phyloP scores from a whole-genome alignment of 2,329 filamentous ascomycete genomes.

The Colletotrichum zoysiae region DNA sequence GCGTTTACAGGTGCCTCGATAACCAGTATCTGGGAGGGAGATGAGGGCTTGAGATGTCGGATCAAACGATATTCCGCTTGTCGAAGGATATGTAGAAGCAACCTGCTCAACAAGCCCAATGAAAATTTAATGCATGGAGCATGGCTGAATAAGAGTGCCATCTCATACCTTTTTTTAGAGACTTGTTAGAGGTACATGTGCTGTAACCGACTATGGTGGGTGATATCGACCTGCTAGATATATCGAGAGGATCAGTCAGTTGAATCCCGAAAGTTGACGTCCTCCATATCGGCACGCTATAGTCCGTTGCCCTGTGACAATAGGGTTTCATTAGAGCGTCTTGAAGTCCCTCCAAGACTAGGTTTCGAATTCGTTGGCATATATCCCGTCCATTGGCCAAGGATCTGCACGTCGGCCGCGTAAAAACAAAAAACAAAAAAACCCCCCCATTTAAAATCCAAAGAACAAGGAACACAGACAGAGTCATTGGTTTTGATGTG shows the following conservation, averaged over 20 bases:
- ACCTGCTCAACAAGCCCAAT: background rate
- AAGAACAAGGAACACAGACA: background rate
- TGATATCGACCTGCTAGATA: background rate
- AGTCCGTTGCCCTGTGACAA: background rate
- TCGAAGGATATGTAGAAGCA: background rate
- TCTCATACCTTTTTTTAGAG: background rate
- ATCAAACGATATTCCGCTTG: background rate
- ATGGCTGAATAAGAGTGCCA: background rate
- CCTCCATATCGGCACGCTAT: background rate
- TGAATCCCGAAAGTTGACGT: background rate
- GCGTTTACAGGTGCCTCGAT: background rate
- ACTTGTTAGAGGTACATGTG: background rate
- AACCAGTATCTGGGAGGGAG: background rate
- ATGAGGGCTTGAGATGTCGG: background rate
- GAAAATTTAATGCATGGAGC: background rate
- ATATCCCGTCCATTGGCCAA: background rate
- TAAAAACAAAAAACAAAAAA: too few species aligned
- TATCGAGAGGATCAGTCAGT: too few species aligned
- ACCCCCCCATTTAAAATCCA: background rate
- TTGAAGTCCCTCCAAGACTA: background rate
- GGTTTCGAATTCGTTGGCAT: background rate
- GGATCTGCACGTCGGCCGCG: too few species aligned
- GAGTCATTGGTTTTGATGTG: background rate
- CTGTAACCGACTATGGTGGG: background rate
- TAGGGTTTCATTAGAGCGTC: background rate